These are phyloP conservation scores for Candida jianshihensis DNA, from an alignment of 805 yeast species.

Conservation along the genomic window DNA sequence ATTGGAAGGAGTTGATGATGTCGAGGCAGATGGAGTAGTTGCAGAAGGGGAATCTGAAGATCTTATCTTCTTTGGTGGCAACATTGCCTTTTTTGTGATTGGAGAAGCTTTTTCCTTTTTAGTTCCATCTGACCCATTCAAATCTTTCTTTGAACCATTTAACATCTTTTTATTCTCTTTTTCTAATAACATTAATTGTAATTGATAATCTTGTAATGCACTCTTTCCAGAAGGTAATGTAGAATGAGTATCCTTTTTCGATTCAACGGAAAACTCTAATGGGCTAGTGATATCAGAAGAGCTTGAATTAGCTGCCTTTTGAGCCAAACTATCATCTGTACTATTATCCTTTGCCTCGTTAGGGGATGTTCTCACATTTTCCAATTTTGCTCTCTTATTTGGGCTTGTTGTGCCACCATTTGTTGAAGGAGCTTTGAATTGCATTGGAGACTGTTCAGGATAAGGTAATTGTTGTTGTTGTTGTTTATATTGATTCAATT, in stretches of 20 bases:
- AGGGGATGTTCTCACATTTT: too few relatives aligned
- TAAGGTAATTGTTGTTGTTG: slow-evolving; percentile 25
- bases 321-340: too few relatives aligned
- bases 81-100: slow-evolving; percentile 12
- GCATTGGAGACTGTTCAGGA: background rate
- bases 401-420: slow-evolving; percentile 9
- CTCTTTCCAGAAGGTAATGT: slow-evolving; percentile 12
- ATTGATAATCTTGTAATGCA: slow-evolving; percentile 77
- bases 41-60: slow-evolving; percentile 23
- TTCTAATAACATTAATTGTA: slow-evolving; percentile 68
- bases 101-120: slow-evolving; percentile 3
- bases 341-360: too few relatives aligned
- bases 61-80: slow-evolving; percentile 20
- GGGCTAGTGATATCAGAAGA: background rate
- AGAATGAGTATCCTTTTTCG: slow-evolving; percentile 2
- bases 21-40: background rate
- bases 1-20: slow-evolving; percentile 9
- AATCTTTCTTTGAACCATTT: slow-evolving; percentile 40
- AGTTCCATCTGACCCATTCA: slow-evolving; percentile 3
- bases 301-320: background rate
- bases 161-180: slow-evolving; percentile 67
- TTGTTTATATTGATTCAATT: slow-evolving; percentile 44
- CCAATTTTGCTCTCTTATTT: slow-evolving; percentile 17
- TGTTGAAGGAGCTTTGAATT: slow-evolving; percentile 2
- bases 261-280: background rate